These are phyloP conservation scores for Pseudogymnoascus sp. DNA, from an alignment of 2,329 filamentous ascomycete species.

Conservation along the genomic window DNA sequence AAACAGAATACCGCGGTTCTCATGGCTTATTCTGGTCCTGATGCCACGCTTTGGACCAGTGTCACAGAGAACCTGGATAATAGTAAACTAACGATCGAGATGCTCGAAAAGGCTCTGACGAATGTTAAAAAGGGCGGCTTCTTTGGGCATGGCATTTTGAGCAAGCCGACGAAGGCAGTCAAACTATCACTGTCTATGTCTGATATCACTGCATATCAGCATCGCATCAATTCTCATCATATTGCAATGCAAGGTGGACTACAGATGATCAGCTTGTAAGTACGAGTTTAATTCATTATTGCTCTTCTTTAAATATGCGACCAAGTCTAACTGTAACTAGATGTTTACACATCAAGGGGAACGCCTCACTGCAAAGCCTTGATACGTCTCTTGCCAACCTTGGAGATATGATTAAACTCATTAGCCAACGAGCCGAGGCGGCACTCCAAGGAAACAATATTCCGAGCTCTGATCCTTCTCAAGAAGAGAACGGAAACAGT, in stretches of 20 bases:
- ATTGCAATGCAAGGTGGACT: background rate
- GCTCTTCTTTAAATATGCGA: background rate
- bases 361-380: background rate
- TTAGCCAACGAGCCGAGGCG: background rate
- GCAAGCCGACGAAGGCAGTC: background rate
- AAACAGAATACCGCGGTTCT: background rate
- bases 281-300: background rate
- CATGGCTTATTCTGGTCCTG: background rate
- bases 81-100: background rate
- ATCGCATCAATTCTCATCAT: background rate
- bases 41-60: background rate
- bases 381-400: background rate
- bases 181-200: background rate
- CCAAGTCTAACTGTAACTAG: background rate
- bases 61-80: background rate
- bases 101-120: background rate
- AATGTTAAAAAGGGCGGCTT: background rate
- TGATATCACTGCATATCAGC: background rate
- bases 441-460: background rate
- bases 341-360: background rate
- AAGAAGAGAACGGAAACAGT: background rate
- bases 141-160: background rate
- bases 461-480: background rate
- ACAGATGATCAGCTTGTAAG: background rate
- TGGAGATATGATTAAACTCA: background rate